Evolutionary conservation across 2,329 filamentous ascomycete species (phyloP).

Genomic region (Aureobasidium sp.): DNA sequence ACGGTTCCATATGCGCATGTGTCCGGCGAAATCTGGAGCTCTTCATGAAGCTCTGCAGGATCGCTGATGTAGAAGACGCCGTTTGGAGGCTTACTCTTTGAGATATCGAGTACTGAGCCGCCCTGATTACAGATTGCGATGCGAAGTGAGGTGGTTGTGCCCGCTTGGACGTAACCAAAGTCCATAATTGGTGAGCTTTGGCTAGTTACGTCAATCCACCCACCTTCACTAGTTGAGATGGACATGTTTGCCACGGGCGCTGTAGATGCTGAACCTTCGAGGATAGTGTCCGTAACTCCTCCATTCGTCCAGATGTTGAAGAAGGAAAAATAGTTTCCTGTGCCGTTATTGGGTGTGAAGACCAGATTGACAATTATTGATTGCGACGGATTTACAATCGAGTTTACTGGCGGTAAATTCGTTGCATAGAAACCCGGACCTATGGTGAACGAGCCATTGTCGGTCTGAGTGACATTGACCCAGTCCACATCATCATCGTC

Average conservation of each 20-base stretch:
- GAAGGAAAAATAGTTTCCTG: slow-evolving; percentile 31
- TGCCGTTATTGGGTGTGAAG: slow-evolving; percentile 28
- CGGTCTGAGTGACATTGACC: slow-evolving; percentile 2
- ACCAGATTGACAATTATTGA: slow-evolving; percentile 22
- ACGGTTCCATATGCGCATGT: slow-evolving; percentile 27
- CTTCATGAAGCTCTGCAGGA: slow-evolving; percentile 26
- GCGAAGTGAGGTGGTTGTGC: slow-evolving; percentile 29
- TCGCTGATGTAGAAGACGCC: slow-evolving; percentile 18
- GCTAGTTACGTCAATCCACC: slow-evolving; percentile 22
- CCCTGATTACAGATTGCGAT: slow-evolving; percentile 35
- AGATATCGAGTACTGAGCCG: slow-evolving; percentile 33
- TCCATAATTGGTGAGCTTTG: slow-evolving; percentile 27
- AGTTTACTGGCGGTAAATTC: slow-evolving; percentile 19
- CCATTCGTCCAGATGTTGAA: slow-evolving; percentile 26
- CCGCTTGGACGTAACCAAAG: slow-evolving; percentile 29
- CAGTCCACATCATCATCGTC: slow-evolving; percentile 20
- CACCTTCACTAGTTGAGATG: slow-evolving; percentile 32
- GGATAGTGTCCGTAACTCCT: slow-evolving; percentile 27
- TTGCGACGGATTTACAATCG: slow-evolving; percentile 21
- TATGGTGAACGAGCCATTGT: slow-evolving; percentile 16
- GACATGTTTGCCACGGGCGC: slow-evolving; percentile 28
- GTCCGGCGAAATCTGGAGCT: slow-evolving; percentile 24
- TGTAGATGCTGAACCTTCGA: slow-evolving; percentile 29
- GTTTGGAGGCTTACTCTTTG: slow-evolving; percentile 34
- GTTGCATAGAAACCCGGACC: slow-evolving; percentile 27